Evolutionary conservation across 805 yeast species (phyloP), one percentile per base, ranked within the genome.

Genomic region (Nakazawaea ernobii): DNA sequence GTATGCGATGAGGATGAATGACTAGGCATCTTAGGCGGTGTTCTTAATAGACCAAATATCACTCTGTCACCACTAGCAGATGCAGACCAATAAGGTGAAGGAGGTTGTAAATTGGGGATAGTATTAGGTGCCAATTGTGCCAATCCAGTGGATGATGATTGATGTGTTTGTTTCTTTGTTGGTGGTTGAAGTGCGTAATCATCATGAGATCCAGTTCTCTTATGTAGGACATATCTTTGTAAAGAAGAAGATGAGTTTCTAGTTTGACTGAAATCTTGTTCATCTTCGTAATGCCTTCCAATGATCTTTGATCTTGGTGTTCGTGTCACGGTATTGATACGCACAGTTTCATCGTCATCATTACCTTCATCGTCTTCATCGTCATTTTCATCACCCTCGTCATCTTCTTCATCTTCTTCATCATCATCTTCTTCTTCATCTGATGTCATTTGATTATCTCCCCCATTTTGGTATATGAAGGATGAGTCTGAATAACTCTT

Each of bases 11-110:
- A 6, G 35, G 66, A 54, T 39, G 69, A 53, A 11, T 74, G 72
- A 50, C 65, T 66, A 50, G 62, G 33, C 51, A 44, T 32, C 17
- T 41, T 42, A n/a, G 47, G 45, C 4, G 49, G 51, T 5, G 49
- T 44, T 30, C 33, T 46, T 33, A 49, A 37, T 27, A 45, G 37
- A 4, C 62, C 63, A 53, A 65, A 63, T 3, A 68, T 53, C 2
- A 66, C 57, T 32, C 60, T 61, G 9, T 68, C 67, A n/a, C 73
- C 73, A 45, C 64, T 55, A 0, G 71, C 71, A 30, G 71, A 64
- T 2, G 73, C 70, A 8, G 66, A 55, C 74, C 74, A 70, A 13
- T 65, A 56, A 4, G 73, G 63, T 10, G 62, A 54, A 10, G 74
- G 72, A 2, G 74, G 72, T 33, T 60, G 60, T 17, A 69, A 51